phyloP scores from a whole-genome alignment of 164 flowering plant genomes.

The Dillenia turbinata region DNA sequence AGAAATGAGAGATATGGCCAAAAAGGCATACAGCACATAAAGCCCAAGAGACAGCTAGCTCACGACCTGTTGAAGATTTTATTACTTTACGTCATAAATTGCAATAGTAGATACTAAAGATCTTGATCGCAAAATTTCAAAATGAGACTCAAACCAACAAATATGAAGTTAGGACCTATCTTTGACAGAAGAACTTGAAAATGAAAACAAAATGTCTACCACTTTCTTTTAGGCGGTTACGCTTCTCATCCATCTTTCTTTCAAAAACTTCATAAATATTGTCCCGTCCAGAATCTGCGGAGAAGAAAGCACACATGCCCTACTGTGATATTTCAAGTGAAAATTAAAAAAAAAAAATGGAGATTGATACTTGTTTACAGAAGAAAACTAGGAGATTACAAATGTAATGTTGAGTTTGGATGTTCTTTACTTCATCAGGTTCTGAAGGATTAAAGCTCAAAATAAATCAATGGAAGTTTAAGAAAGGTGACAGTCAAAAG shows the following conservation, averaged over 20 bases:
- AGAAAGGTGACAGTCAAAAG: too few species aligned
- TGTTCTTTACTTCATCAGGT: too few species aligned
- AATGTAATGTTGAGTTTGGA: too few species aligned
- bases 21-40: constrained; percentile 89
- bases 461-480: too few species aligned
- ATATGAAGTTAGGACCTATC: not conserved
- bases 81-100: constrained; percentile 1
- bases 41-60: constrained; percentile 94
- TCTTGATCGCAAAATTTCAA: not conserved
- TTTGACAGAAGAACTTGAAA: not conserved
- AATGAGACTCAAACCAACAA: not conserved
- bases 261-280: constrained; percentile 62
- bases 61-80: constrained; percentile 56
- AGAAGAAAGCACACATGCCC: constrained; percentile 5
- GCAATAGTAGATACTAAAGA: constrained; percentile 3
- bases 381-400: too few species aligned
- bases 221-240: constrained; percentile 64
- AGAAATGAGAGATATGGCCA: constrained; percentile 85
- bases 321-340: too few species aligned
- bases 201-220: constrained; percentile 37
- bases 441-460: too few species aligned
- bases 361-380: too few species aligned
- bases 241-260: constrained; percentile 82
- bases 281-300: constrained; percentile 63
- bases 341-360: too few species aligned